A percentile compares a stretch with the other conserved stretches of the same genome.
These are phyloP conservation scores for Coemansia sp. DNA, from an alignment of 192 early-diverging fungal species.

Conservation along the genomic window DNA sequence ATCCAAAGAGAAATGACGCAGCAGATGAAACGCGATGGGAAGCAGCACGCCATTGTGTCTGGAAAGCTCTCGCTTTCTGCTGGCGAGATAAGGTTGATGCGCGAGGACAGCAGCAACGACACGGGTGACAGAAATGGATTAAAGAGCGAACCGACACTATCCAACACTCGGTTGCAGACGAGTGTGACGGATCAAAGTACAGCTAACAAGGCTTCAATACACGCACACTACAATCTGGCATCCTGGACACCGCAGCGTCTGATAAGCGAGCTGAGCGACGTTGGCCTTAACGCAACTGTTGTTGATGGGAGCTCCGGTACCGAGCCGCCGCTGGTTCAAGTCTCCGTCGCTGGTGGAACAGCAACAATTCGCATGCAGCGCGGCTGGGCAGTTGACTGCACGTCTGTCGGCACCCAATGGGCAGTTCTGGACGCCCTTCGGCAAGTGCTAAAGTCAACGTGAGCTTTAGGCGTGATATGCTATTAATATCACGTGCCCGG, in stretches of 20 bases:
- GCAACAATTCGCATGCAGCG: slow-evolving; percentile 38
- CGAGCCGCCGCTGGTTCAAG: slow-evolving; percentile 9
- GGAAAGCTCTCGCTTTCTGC: slow-evolving; percentile 35
- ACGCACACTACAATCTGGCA: slow-evolving; percentile 1
- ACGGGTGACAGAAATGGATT: not conserved
- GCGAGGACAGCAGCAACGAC: slow-evolving; percentile 1
- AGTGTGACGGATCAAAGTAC: not conserved
- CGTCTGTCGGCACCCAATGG: slow-evolving; percentile 41
- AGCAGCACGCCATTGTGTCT: slow-evolving; percentile 42
- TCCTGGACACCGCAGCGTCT: slow-evolving; percentile 45
- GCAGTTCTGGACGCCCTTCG: slow-evolving; percentile 41
- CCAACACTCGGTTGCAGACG: not conserved
- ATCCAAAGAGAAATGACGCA: slow-evolving; percentile 46
- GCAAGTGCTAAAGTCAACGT: slow-evolving; percentile 22
- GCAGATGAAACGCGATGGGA: slow-evolving; percentile 28
- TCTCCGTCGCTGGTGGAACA: slow-evolving; percentile 40
- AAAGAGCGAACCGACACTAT: not conserved
- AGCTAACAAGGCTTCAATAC: not conserved
- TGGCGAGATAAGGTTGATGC: slow-evolving; percentile 40
- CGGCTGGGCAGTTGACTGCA: slow-evolving; percentile 48
- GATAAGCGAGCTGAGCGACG: slow-evolving; percentile 38
- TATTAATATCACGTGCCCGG: slow-evolving; percentile 1
- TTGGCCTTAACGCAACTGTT: slow-evolving; percentile 36
- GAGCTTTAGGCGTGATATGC: not conserved
- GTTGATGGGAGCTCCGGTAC: not conserved